Evolutionary conservation across 805 yeast genomes (phyloP), one percentile per base, ranked within the genome.

Genomic region (Vanderwaltozyma verrucispora): DNA sequence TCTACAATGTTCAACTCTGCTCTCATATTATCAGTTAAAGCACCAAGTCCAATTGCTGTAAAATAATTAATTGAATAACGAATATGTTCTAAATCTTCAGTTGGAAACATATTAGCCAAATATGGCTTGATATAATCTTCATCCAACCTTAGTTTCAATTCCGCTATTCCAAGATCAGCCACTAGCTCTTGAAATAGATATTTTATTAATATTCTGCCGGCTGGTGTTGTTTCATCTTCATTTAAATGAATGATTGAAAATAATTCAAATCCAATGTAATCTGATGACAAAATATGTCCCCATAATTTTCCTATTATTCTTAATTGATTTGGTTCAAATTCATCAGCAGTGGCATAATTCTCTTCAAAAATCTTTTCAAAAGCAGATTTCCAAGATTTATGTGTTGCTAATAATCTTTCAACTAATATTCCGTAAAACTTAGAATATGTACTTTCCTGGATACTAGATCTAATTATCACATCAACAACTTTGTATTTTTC

Each of bases 41-140:
- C 69, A 32, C 96, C 96, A 34, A 89, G 56, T 0, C 94, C 94
- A 43, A 89, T 86, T 1, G 96, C 96, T 0, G 96, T 89, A 59
- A 89, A 89, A 55, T 71, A 89, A 53, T 89, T 89, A 53, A 87
- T 86, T 2, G 94, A 71, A 54, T 88, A 89, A 41, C 89, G 66
- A 12, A 80, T 62, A 45, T 72, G 63, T 9, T 75, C 78, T 5
- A 68, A 65, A 38, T 67, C 68, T 2, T 59, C 60, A 11, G 21
- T 51, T 0, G 95, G 96, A 50, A 88, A 83, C 28, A 88, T 46
- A 0, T 85, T 85, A 2, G 42, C 46, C 24, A 80, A 41, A 33
- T 48, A 68, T 0, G 72, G 70, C 35, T 65, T 65, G 14, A 75
- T 63, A 39, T 71, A 71, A 0, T 68, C 71, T 41, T 80, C 83